Percentiles rank a stretch among this genome's conserved stretches.
phyloP scores from a whole-genome alignment of 2,329 filamentous ascomycete species.

The Verticillium nubilum region DNA sequence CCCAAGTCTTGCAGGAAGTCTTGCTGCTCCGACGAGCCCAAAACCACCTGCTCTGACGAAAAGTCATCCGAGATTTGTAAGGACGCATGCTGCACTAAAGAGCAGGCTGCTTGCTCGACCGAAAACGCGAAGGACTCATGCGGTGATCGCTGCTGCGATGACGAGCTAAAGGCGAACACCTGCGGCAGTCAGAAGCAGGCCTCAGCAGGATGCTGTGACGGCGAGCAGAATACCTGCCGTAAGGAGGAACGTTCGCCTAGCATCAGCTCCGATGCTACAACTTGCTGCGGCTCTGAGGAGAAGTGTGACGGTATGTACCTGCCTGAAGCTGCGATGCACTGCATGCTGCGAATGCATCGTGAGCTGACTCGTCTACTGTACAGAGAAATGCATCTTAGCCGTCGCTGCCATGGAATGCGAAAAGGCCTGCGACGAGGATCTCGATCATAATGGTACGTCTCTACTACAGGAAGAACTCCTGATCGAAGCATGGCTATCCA shows the following conservation, averaged over 20 bases:
- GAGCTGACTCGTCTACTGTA: not conserved
- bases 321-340: not conserved
- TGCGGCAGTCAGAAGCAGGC: not conserved
- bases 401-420: conserved; percentile 23
- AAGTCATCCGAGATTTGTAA: not conserved
- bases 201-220: not conserved
- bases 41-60: not conserved
- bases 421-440: conserved; percentile 19
- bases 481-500: too few relatives aligned
- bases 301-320: conserved; percentile 1
- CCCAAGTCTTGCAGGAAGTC: too few relatives aligned
- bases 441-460: conserved; percentile 16
- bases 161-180: not conserved
- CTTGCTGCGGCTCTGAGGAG: conserved; percentile 14
- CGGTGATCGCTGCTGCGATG: not conserved
- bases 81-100: not conserved
- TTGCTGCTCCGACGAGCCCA: not conserved
- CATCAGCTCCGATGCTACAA: conserved; percentile 5
- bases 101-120: not conserved
- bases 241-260: conserved; percentile 1
- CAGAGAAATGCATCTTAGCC: conserved; percentile 25
- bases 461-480: not conserved
- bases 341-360: too few relatives aligned
- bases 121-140: not conserved
- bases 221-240: not conserved